Evolutionary conservation across 1,139 yeast genomes (phyloP).

Genomic region (Yamadazyma conglobata): DNA sequence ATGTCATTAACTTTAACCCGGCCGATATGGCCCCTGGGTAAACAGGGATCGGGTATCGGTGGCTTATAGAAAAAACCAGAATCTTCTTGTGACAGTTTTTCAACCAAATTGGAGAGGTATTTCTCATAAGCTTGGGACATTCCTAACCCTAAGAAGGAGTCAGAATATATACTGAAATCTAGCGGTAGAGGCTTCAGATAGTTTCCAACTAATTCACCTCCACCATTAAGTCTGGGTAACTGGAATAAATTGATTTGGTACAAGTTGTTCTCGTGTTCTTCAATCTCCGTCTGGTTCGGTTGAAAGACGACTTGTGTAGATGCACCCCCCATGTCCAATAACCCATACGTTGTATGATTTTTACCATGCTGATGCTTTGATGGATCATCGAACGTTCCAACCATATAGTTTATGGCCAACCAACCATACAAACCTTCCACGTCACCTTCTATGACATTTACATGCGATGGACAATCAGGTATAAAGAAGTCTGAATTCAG

Average conservation of each 20-base stretch:
- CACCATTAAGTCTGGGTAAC: conserved; percentile 19
- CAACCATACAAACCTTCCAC: conserved; percentile 81
- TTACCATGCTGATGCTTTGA: conserved; percentile 47
- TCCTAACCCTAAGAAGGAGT: conserved; percentile 76
- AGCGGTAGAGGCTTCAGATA: conserved; percentile 19
- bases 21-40: conserved; percentile 46
- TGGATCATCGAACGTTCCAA: conserved; percentile 55
- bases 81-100: conserved; percentile 14
- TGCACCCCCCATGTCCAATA: conserved; percentile 87
- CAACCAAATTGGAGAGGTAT: conserved; percentile 41
- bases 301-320: conserved; percentile 81
- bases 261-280: conserved; percentile 53
- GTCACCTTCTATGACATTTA: conserved; percentile 72
- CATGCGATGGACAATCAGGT: conserved; percentile 55
- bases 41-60: conserved; percentile 57
- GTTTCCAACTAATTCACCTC: not conserved
- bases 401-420: conserved; percentile 70
- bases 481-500: conserved; percentile 54
- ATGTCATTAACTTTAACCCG: conserved; percentile 21
- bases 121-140: conserved; percentile 62
- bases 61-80: conserved; percentile 18
- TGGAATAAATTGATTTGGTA: conserved; percentile 49
- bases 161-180: conserved; percentile 57
- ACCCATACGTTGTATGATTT: conserved; percentile 62
- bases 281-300: conserved; percentile 56